phyloP scores from a whole-genome alignment of 2,329 filamentous ascomycete genomes.

The Cladosporium cucumerinum region DNA sequence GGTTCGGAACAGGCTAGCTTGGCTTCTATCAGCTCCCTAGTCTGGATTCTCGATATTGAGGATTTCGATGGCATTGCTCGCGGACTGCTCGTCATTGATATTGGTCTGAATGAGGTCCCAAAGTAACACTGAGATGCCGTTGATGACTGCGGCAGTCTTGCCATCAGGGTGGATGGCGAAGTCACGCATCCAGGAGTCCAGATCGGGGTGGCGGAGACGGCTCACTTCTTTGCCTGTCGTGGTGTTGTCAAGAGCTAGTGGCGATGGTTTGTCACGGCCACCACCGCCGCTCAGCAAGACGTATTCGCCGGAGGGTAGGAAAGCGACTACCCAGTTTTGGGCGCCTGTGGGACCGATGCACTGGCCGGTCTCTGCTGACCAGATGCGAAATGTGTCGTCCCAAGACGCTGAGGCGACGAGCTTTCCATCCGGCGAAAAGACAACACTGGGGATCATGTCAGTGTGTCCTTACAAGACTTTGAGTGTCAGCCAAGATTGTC shows the following conservation, averaged over 20 bases:
- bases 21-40: not conserved
- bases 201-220: not conserved
- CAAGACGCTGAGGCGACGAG: slow-evolving; percentile 22
- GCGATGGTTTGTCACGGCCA: not conserved
- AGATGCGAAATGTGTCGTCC: slow-evolving; percentile 23
- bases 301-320: not conserved
- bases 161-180: not conserved
- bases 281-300: not conserved
- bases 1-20: not conserved
- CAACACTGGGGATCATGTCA: slow-evolving; percentile 24
- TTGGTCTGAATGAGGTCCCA: not conserved
- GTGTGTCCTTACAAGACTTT: slow-evolving; percentile 19
- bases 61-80: not conserved
- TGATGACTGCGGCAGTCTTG: not conserved
- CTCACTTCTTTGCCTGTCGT: not conserved
- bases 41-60: not conserved
- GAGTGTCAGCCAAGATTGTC: not conserved
- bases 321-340: slow-evolving; percentile 7
- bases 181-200: not conserved
- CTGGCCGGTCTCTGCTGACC: slow-evolving; percentile 16
- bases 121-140: not conserved
- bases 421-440: slow-evolving; percentile 19
- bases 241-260: not conserved
- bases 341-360: slow-evolving; percentile 17
- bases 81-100: not conserved